Evolutionary conservation across 2,329 filamentous ascomycete genomes (phyloP), one percentile per base, ranked within the genome.

Genomic region (Karstenula rhodostoma): DNA sequence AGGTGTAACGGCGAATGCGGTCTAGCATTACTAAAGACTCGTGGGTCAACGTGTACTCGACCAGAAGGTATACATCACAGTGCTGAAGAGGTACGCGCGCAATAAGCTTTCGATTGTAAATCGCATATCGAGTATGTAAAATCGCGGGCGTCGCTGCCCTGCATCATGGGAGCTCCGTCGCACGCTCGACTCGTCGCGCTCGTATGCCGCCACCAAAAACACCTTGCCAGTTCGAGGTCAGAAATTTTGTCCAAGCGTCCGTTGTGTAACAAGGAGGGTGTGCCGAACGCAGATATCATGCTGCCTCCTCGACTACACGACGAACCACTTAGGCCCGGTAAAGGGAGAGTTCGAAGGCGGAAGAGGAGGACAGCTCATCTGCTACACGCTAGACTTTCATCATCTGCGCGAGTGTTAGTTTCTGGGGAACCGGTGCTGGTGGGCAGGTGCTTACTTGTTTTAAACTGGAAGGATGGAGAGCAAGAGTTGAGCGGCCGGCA

Each of bases 241-340:
- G 94, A 97, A 92, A 91, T 96, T 90, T 93, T 91, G 89, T 91
- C 86, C 90, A 92, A 88, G 94, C 95, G 94, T 97, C 89, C 94
- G 94, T 92, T 86, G 82, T 83, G 87, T 92, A 96, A 97, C 93
- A 98, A 97, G 94, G 90, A 89, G 86, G 82, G 86, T 97, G 94
- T 97, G 95, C 92, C 94, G 93, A 91, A 97, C 95, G 93, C 95
- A 90, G 86, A 93, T 93, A 89, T 98, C 95, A 99, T 87, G 84
- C 87, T 90, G 82, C 68, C 87, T 81, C 81, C 82, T 84, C 81
- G 80, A 84, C 83, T 83, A 80, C 88, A 86, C 69, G 82, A 81
- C 86, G 85, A 85, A 90, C 92, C 94, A 86, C 95, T 97, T 93
- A 79, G 91, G 93, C 94, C 91, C 89, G 83, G 82, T 86, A 82